phyloP scores from a whole-genome alignment of 495 filamentous ascomycete species.

The Podospora tetraspora region DNA sequence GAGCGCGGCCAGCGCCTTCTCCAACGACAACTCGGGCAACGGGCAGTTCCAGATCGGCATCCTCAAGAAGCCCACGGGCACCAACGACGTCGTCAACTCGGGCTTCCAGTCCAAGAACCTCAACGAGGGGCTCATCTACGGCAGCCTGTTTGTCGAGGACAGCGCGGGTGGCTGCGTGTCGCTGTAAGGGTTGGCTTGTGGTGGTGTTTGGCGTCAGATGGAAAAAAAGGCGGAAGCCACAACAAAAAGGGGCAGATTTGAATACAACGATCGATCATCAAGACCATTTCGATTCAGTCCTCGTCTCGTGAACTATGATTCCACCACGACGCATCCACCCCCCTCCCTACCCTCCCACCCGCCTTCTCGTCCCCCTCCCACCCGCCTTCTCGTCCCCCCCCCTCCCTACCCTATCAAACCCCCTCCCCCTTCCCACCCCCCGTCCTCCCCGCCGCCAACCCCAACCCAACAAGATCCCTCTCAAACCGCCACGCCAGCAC shows the following conservation, averaged over 20 bases:
- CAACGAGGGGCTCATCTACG: slow-evolving; percentile 51
- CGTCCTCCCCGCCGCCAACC: background rate
- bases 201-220: no score
- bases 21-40: slow-evolving; percentile 48
- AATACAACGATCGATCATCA: background rate
- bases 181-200: slow-evolving; percentile 20
- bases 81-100: slow-evolving; percentile 46
- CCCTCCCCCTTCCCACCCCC: background rate
- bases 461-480: background rate
- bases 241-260: background rate
- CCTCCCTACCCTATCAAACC: background rate
- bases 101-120: slow-evolving; percentile 48
- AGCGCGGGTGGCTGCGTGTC: slow-evolving; percentile 41
- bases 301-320: background rate
- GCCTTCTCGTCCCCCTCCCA: background rate
- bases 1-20: slow-evolving; percentile 41
- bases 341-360: background rate
- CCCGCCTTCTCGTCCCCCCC: no score
- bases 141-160: slow-evolving; percentile 53
- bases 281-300: background rate
- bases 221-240: background rate
- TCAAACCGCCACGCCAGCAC: slow-evolving; percentile 17
- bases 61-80: slow-evolving; percentile 53
- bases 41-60: slow-evolving; percentile 56
- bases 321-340: background rate